Evolutionary conservation across 1,284 basidiomycete species (phyloP), one percentile per base, ranked within the genome.

Genomic region (Mycena sp.): DNA sequence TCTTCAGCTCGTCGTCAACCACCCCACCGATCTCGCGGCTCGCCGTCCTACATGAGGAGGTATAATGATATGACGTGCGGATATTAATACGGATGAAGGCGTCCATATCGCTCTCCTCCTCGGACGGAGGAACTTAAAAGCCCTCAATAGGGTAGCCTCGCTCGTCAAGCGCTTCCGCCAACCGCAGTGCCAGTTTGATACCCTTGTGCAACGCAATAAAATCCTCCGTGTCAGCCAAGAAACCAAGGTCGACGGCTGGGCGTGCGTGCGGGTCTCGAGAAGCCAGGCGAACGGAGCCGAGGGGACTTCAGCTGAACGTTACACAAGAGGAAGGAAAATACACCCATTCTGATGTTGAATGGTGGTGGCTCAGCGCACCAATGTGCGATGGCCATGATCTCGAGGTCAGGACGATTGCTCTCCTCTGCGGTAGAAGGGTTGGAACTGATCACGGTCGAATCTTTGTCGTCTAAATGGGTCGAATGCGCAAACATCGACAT

Each of bases 211-310:
- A 71, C 17, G 76, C 65, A 0, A 38, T 40, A 11, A 65, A 51
- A 60, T 80, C 78, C 7, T 69, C 68, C 2, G 63, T 35, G 55
- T 78, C 68, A 16, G 72, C 73, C 60, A 85, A 77, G 62, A 77
- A 81, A 10, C 71, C 72, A n/a, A 80, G 81, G 64, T 84, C 76
- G 29, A 82, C 73, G 19, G 66, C 63, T 4, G 82, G 81, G 29
- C 74, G 64, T 10, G 77, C 75, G 72, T 77, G 82, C 4, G 82
- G 78, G 63, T 77, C 71, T 6, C 63, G 64, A 10, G 80, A 80
- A 45, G 76, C 77, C 19, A 85, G 69, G 16, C 73, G 71, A 29
- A 84, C 69, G 10, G 67, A 69, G 1, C 81, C 81, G 26, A 65
- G 11, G n/a, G 14, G 61, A 67, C 43, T 60, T 61, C 9, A 61